phyloP scores from a whole-genome alignment of 2,329 filamentous ascomycete species.

The Periconia sp. region DNA sequence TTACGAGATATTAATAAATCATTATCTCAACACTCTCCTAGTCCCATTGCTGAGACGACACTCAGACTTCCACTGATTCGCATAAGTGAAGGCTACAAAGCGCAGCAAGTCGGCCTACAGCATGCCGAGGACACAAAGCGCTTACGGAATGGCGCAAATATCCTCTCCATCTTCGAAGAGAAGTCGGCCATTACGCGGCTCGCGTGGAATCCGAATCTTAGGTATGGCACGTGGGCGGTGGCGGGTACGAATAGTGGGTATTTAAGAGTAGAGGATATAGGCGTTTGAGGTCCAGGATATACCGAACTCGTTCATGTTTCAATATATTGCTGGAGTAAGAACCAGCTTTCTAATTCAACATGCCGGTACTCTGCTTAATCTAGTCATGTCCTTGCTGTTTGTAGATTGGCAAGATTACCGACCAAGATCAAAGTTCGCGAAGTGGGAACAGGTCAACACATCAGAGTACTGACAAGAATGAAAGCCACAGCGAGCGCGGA shows the following conservation, averaged over 20 bases:
- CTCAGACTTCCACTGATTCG: conserved; percentile 42
- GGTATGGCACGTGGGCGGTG: conserved; percentile 57
- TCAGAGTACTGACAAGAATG: no score
- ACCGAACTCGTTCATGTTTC: no score
- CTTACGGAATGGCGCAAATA: conserved; percentile 34
- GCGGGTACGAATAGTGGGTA: conserved; percentile 57
- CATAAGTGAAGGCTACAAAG: conserved; percentile 52
- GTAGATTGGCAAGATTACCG: no score
- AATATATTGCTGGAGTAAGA: no score
- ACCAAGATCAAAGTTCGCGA: no score
- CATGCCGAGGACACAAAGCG: conserved; percentile 25
- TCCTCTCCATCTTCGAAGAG: conserved; percentile 54
- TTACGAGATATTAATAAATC: no score
- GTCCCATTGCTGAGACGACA: conserved; percentile 2
- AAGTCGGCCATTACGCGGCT: conserved; percentile 52
- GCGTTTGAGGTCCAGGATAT: conserved; percentile 29
- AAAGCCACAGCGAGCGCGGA: no score
- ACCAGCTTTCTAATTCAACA: no score
- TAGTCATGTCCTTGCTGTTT: no score
- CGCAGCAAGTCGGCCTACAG: conserved; percentile 32
- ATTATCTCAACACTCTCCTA: conserved; percentile 19
- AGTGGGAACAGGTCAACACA: no score
- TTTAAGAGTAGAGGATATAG: conserved; percentile 57
- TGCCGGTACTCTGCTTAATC: no score
- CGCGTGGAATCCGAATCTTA: conserved; percentile 59